A percentile compares a stretch with the other conserved stretches of the same genome.
Evolutionary conservation across 371 early-diverging fungal species (phyloP).

Genomic region (Coemansia sp.): DNA sequence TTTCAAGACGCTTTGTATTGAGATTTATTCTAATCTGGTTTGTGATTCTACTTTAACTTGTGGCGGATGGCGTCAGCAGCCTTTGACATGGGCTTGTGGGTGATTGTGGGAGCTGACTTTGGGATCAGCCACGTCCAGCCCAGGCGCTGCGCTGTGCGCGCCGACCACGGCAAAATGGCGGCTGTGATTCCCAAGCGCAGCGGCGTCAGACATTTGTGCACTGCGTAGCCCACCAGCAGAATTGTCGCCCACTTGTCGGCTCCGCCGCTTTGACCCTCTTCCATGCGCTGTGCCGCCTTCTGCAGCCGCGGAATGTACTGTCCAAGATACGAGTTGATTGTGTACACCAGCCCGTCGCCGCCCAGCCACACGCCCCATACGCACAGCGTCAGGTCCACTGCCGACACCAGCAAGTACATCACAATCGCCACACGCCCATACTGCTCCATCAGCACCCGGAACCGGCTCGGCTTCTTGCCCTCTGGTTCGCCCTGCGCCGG

Average conservation of each 20-base stretch:
- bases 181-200: constrained; percentile 48
- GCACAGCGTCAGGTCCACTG: constrained; percentile 44
- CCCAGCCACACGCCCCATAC: constrained; percentile 50
- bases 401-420: constrained; percentile 44
- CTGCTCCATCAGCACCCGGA: constrained; percentile 48
- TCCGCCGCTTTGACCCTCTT: constrained; percentile 42
- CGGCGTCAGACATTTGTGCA: constrained; percentile 53
- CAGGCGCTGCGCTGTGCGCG: constrained; percentile 48
- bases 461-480: constrained; percentile 34
- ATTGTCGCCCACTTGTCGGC: constrained; percentile 52
- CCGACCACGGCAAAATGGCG: constrained; percentile 49
- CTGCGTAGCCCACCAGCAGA: constrained; percentile 49
- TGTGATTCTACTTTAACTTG: constrained; percentile 36
- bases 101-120: constrained; percentile 42
- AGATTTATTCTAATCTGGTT: no score
- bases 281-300: constrained; percentile 47
- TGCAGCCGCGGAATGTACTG: constrained; percentile 48
- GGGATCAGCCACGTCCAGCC: constrained; percentile 52
- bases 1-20: background rate
- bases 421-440: constrained; percentile 48
- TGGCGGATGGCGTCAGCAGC: constrained; percentile 39
- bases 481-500: constrained; percentile 7
- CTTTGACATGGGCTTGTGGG: constrained; percentile 30
- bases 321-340: constrained; percentile 46
- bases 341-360: constrained; percentile 45